A percentile compares a stretch with the other conserved stretches of the same genome.
phyloP scores from a whole-genome alignment of 257 asterid species.

The Scutellaria galericulata region DNA sequence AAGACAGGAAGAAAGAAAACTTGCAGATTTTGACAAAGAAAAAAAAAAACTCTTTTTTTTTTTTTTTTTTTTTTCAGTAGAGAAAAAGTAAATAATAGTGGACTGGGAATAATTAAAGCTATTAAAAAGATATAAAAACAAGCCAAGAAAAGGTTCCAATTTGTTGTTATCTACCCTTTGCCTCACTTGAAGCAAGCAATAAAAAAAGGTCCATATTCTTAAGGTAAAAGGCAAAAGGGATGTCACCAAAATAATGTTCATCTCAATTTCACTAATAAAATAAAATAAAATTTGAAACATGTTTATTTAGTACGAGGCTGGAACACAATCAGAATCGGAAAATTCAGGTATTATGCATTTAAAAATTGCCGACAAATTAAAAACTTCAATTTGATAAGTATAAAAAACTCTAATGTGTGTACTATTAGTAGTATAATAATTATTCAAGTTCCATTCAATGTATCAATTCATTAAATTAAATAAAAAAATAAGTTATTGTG shows the following conservation, averaged over 20 bases:
- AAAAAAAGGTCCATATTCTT: constrained; percentile 29
- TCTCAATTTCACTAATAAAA: not conserved
- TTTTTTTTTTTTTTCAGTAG: not conserved
- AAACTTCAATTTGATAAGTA: too few species aligned
- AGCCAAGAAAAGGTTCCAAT: constrained; percentile 8
- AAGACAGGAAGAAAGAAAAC: not conserved
- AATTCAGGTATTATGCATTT: too few species aligned
- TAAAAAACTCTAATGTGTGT: too few species aligned
- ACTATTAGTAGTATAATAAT: too few species aligned
- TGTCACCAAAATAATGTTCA: constrained; percentile 6
- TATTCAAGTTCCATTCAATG: too few species aligned
- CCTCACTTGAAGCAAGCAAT: constrained; percentile 27
- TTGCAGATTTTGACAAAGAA: not conserved
- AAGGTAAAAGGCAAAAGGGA: constrained; percentile 29
- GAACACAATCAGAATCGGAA: too few species aligned
- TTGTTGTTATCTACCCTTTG: constrained; percentile 1
- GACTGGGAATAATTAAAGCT: constrained; percentile 31
- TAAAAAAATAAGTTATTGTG: too few species aligned
- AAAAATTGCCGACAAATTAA: too few species aligned
- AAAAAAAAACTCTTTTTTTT: not conserved
- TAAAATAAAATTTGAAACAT: too few species aligned
- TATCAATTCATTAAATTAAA: too few species aligned
- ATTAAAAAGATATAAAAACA: not conserved
- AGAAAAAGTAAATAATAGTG: constrained; percentile 22
- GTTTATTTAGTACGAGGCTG: too few species aligned